Conservation (phyloP, 305 asterid species). For the Fraxinus velutina region DNA sequence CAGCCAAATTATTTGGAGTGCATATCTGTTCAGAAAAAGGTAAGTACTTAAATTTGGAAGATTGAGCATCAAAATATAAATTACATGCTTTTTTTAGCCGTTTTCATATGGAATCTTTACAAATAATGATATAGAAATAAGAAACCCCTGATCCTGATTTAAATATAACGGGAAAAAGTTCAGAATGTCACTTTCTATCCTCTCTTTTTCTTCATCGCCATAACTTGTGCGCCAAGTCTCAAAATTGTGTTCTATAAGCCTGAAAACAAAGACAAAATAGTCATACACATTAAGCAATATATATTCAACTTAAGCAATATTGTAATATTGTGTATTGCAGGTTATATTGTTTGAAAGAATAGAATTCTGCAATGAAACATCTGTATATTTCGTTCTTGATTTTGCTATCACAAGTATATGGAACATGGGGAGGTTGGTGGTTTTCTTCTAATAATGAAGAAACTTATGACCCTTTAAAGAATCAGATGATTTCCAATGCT, state of each 20-base stretch:
- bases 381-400: constrained; percentile 7
- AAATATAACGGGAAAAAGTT: neutral
- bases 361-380: neutral
- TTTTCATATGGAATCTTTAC: neutral
- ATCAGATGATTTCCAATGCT: neutral
- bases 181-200: neutral
- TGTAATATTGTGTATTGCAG: neutral
- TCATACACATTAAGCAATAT: neutral
- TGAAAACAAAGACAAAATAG: neutral
- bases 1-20: neutral
- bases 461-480: constrained; percentile 5
- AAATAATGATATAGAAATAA: neutral
- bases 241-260: neutral
- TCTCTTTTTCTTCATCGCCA: neutral
- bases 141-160: neutral
- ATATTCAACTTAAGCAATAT: neutral
- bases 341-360: neutral
- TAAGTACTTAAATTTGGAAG: neutral
- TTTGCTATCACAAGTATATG: constrained; percentile 22
- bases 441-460: constrained; percentile 24
- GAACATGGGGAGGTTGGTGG: constrained; percentile 31
- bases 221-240: constrained; percentile 20
- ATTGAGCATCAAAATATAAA: neutral
- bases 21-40: neutral
- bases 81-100: neutral